phyloP scores from a whole-genome alignment of 2,329 filamentous ascomycete species.

The Trichoderma koningii region DNA sequence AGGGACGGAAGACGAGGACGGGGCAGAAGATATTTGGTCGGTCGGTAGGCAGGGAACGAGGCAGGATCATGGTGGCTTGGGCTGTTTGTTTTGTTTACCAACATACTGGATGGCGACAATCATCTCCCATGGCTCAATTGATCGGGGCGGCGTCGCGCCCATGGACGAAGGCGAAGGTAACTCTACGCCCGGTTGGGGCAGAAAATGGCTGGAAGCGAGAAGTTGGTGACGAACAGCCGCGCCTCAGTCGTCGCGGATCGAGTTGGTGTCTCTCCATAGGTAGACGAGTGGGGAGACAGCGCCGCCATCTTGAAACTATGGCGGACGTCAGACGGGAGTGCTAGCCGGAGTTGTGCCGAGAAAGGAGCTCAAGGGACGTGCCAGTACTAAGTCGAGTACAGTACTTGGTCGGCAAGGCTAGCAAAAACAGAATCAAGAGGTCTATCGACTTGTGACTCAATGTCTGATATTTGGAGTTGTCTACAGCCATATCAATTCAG shows the following conservation, averaged over 20 bases:
- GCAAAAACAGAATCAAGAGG: too few species aligned
- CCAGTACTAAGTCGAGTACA: too few species aligned
- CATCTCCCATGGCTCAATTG: slow-evolving; percentile 53
- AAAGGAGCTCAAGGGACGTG: not conserved
- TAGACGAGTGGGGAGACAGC: slow-evolving; percentile 10
- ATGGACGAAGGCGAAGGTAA: slow-evolving; percentile 40
- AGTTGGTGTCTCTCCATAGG: slow-evolving; percentile 2
- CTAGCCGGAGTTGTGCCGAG: not conserved
- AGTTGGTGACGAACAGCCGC: slow-evolving; percentile 23
- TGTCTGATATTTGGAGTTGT: too few species aligned
- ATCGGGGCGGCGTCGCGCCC: slow-evolving; percentile 46
- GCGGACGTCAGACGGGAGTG: not conserved
- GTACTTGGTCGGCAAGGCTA: not conserved
- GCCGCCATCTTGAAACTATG: slow-evolving; percentile 19
- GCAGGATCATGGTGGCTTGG: not conserved
- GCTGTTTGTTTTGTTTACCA: slow-evolving; percentile 27
- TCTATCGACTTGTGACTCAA: too few species aligned
- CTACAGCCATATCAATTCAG: too few species aligned
- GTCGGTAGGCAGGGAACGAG: not conserved
- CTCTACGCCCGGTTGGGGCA: slow-evolving; percentile 29
- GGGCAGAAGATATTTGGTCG: not conserved
- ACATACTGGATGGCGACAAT: slow-evolving; percentile 49
- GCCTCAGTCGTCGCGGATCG: slow-evolving; percentile 15
- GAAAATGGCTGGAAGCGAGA: slow-evolving; percentile 30
- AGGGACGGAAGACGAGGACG: not conserved